Evolutionary conservation across 2,329 filamentous ascomycete species (phyloP).

Genomic region (Penicillium janthinellum): DNA sequence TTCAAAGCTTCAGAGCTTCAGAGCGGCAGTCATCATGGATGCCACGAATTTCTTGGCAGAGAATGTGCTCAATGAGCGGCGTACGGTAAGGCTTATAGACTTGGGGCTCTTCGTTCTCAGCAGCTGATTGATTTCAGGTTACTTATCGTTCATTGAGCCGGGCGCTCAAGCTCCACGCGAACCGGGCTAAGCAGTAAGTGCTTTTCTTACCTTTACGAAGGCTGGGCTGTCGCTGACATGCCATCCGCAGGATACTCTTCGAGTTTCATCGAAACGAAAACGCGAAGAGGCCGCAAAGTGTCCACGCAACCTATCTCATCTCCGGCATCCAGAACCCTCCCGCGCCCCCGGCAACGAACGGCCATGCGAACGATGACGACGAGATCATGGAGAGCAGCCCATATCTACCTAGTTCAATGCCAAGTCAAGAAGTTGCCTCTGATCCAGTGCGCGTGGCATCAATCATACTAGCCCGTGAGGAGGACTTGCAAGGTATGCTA

Average conservation of each 20-base stretch:
- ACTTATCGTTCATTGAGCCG: conserved; percentile 86
- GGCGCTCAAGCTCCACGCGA: conserved; percentile 79
- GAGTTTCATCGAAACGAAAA: conserved; percentile 83
- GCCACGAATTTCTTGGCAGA: conserved; percentile 74
- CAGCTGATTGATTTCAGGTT: conserved; percentile 57
- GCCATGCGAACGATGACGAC: conserved; percentile 64
- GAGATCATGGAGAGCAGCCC: conserved; percentile 65
- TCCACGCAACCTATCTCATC: conserved; percentile 93
- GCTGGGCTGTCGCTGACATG: background rate
- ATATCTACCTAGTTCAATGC: conserved; percentile 67
- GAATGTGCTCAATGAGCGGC: conserved; percentile 74
- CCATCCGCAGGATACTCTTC: conserved; percentile 69
- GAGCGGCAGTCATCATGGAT: conserved; percentile 47
- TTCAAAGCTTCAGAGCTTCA: conserved; percentile 2
- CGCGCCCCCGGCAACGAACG: conserved; percentile 41
- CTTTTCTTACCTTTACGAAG: background rate
- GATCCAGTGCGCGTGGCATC: conserved; percentile 59
- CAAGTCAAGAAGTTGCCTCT: conserved; percentile 53
- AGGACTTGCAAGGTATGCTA: conserved; percentile 66
- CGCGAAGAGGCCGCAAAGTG: conserved; percentile 67
- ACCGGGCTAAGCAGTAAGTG: conserved; percentile 81
- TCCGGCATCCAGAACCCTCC: conserved; percentile 64
- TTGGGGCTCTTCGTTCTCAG: background rate
- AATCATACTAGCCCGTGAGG: conserved; percentile 70
- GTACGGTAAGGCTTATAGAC: conserved; percentile 58